Evolutionary conservation across 768 basidiomycete genomes (phyloP), one percentile per base, ranked within the genome.

Genomic region (Suillus tomentosus): DNA sequence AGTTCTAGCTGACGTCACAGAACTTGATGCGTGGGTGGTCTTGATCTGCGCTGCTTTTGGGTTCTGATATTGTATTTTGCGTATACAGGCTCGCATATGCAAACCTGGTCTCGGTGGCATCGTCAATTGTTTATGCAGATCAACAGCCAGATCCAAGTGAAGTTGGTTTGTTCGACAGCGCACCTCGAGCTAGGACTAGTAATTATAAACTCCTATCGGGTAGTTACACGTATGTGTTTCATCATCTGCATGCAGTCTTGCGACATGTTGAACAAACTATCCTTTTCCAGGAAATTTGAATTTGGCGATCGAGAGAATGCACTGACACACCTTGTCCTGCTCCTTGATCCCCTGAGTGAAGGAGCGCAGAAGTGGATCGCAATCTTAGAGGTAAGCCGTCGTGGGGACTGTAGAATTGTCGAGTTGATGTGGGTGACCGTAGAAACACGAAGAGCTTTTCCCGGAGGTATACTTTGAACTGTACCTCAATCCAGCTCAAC

Each of bases 321-420:
- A 0, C 68, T 90, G 45, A 86, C 87, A 69, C 87, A 88, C 60
- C 76, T 97, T 47, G 86, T 84, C 3, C 83, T 91, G 11, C 74
- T 98, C 7, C 65, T 99, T 9, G 94, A 99, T 72, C 96, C 96
- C 0, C 72, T 97, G 36, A 94, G 90, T 57, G 91, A 94, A 71
- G 77, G 81, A 6, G 92, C 91, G 3, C 95, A 98, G 73, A 89
- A 88, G 67, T 97, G 94, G 90, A 86, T 92, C 1, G 85, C 89
- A 63, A 71, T 98, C 47, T 74, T 96, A 31, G 80, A 89, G 76
- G 94, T 95, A 65, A 64, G 81, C 58, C 24, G 13, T n/a, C n/a
- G 15, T 24, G 14, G 5, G 5, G 17, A 34, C 66, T 62, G 14
- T 47, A 17, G 27, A 34, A 43, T 34, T 10, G 9, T 19, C 62